A percentile compares a stretch with the other conserved stretches of the same genome.
Conservation (phyloP, 805 yeast genomes). For the Ogataea populi-albae region DNA sequence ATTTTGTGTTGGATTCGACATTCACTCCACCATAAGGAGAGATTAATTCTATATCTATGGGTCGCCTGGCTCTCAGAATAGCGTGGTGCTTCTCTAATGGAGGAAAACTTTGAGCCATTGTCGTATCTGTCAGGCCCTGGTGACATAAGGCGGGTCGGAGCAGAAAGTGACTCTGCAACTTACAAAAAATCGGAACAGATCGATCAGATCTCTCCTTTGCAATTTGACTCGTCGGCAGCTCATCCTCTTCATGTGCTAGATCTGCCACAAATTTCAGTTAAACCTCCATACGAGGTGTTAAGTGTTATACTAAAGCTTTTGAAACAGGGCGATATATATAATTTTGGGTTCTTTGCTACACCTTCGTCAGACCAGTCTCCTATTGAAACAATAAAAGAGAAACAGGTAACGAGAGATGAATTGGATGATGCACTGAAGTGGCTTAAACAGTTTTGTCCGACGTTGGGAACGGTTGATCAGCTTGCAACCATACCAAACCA, state of each 20-base stretch:
- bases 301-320: conserved; percentile 45
- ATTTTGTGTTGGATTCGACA: no score
- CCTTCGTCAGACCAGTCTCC: conserved; percentile 11
- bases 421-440: conserved; percentile 39
- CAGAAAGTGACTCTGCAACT: conserved; percentile 17
- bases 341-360: conserved; percentile 37
- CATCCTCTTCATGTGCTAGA: conserved; percentile 49
- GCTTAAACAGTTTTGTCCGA: conserved; percentile 39
- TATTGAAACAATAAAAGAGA: conserved; percentile 30
- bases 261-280: conserved; percentile 47
- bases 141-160: no score
- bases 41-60: no score
- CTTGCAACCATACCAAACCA: conserved; percentile 6
- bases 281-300: conserved; percentile 48
- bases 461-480: conserved; percentile 24
- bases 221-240: no score
- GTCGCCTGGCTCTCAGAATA: no score
- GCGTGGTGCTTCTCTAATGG: no score
- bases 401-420: conserved; percentile 28
- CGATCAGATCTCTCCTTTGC: no score
- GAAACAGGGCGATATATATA: conserved; percentile 46
- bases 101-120: no score
- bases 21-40: no score
- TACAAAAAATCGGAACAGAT: no score
- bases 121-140: no score